These are phyloP conservation scores for Kwoniella europaea DNA, from an alignment of 768 basidiomycete genomes.

Conservation along the genomic window DNA sequence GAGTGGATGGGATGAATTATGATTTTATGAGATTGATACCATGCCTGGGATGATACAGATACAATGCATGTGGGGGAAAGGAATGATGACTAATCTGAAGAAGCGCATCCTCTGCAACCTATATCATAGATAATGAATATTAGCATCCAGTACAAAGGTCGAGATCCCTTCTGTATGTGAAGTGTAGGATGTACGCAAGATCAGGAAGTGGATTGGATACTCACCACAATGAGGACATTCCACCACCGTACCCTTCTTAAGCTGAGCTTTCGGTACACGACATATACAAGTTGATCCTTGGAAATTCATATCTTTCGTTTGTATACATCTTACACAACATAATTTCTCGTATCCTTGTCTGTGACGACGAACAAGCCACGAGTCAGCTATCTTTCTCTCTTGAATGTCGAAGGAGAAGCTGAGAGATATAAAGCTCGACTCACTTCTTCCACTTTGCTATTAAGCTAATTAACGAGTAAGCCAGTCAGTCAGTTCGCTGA, in stretches of 20 bases:
- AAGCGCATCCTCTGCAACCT: conserved; percentile 41
- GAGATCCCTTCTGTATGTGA: not conserved
- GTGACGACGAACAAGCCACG: not conserved
- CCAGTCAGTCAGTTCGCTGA: not conserved
- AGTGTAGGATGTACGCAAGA: not conserved
- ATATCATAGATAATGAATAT: not conserved
- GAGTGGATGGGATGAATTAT: not conserved
- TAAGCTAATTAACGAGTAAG: conserved; percentile 63
- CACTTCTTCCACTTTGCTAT: conserved; percentile 99
- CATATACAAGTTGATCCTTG: conserved; percentile 98
- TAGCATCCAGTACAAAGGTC: not conserved
- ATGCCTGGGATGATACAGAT: conserved; percentile 23
- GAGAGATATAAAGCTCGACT: not conserved
- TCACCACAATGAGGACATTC: conserved; percentile 96
- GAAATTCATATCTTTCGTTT: conserved; percentile 98
- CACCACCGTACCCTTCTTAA: conserved; percentile 86
- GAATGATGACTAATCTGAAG: conserved; percentile 26
- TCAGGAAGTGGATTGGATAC: conserved; percentile 55
- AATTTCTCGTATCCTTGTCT: conserved; percentile 88
- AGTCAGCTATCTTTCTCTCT: not conserved
- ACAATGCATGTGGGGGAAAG: conserved; percentile 21
- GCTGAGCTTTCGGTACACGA: conserved; percentile 91
- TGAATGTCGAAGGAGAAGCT: not conserved
- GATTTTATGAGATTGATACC: not conserved
- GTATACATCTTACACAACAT: conserved; percentile 95